These are phyloP conservation scores for Saccharomycopsis hybrid DNA, from an alignment of 1,139 yeast genomes.

Conservation along the genomic window DNA sequence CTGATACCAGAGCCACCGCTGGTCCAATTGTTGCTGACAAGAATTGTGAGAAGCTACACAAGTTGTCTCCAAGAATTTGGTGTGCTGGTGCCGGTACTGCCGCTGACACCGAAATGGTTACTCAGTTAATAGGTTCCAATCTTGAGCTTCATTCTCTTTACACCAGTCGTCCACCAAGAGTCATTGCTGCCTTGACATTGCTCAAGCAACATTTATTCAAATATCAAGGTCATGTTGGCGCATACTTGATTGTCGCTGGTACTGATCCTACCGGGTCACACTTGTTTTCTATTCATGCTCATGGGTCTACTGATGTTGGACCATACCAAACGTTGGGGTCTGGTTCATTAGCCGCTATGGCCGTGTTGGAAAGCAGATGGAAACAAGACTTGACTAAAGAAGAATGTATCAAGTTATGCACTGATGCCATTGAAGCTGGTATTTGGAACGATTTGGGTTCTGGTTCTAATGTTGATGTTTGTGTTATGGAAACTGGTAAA, in stretches of 20 bases:
- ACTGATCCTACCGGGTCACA: slow-evolving; percentile 96
- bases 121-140: slow-evolving; percentile 86
- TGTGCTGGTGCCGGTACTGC: slow-evolving; percentile 99
- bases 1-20: slow-evolving; percentile 96
- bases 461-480: slow-evolving; percentile 93
- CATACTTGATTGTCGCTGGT: slow-evolving; percentile 94
- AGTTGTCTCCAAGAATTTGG: slow-evolving; percentile 92
- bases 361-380: slow-evolving; percentile 88
- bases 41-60: slow-evolving; percentile 92
- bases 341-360: slow-evolving; percentile 99
- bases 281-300: slow-evolving; percentile 89
- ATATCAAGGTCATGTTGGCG: slow-evolving; percentile 96
- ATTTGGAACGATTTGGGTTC: slow-evolving; percentile 99
- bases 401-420: slow-evolving; percentile 82
- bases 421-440: slow-evolving; percentile 95
- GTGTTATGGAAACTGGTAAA: slow-evolving; percentile 91
- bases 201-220: slow-evolving; percentile 92
- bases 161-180: slow-evolving; percentile 83
- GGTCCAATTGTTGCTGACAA: slow-evolving; percentile 97
- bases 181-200: slow-evolving; percentile 87
- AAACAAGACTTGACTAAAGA: slow-evolving; percentile 69
- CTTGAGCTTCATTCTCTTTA: slow-evolving; percentile 82
- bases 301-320: slow-evolving; percentile 95
- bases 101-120: slow-evolving; percentile 97
- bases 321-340: slow-evolving; percentile 89